Evolutionary conservation across 2,329 filamentous ascomycete genomes (phyloP).

Genomic region (Emydomyces testavorans): DNA sequence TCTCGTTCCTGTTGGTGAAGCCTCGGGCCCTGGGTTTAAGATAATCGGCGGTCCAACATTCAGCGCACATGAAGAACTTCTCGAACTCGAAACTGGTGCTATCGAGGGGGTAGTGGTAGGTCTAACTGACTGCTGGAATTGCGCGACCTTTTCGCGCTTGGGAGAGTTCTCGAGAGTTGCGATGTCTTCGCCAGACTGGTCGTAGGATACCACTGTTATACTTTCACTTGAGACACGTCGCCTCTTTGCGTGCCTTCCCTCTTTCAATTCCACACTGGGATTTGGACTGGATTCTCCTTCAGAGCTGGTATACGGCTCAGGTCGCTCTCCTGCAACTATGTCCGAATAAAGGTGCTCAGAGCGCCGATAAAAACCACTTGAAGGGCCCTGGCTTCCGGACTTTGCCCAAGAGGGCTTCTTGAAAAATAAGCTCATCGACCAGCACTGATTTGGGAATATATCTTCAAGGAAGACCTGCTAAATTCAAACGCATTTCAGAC

Average conservation of each 20-base stretch:
- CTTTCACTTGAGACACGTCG: slow-evolving; percentile 20
- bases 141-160: not conserved
- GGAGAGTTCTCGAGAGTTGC: not conserved
- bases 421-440: slow-evolving; percentile 38
- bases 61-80: too few relatives aligned
- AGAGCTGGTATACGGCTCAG: slow-evolving; percentile 10
- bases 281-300: slow-evolving; percentile 13
- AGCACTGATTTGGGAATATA: too few relatives aligned
- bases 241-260: slow-evolving; percentile 15
- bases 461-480: too few relatives aligned
- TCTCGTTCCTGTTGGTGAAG: not conserved
- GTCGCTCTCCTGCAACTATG: slow-evolving; percentile 29
- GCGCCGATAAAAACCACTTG: slow-evolving; percentile 39
- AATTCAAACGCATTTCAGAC: too few relatives aligned
- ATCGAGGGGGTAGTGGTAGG: too few relatives aligned
- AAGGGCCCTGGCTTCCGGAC: slow-evolving; percentile 25
- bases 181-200: not conserved
- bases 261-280: slow-evolving; percentile 13
- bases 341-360: slow-evolving; percentile 38
- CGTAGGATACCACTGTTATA: not conserved
- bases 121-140: too few relatives aligned
- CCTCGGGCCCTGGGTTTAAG: too few relatives aligned
- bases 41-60: not conserved
- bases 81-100: too few relatives aligned
- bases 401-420: slow-evolving; percentile 44